These are phyloP conservation scores for Candida tetrigidarum DNA, from an alignment of 1,139 yeast species.

Conservation along the genomic window DNA sequence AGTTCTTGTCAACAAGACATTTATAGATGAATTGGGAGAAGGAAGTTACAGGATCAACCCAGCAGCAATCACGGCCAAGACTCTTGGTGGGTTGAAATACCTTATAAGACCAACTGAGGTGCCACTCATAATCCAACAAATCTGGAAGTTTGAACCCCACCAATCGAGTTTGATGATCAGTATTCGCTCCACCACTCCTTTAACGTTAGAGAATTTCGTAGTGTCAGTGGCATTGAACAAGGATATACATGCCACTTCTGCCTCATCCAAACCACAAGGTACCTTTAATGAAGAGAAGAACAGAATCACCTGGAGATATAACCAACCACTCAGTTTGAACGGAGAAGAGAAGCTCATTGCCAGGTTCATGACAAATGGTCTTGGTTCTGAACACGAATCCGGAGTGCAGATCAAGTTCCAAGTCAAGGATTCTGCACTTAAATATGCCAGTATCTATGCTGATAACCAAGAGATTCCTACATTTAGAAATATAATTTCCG, in stretches of 20 bases:
- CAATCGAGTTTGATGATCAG: constrained; percentile 87
- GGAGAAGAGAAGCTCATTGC: constrained; percentile 68
- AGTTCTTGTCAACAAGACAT: constrained; percentile 46
- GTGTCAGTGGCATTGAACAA: constrained; percentile 64
- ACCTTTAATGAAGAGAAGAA: constrained; percentile 83
- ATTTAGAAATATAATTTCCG: constrained; percentile 38
- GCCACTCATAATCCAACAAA: constrained; percentile 78
- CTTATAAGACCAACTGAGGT: constrained; percentile 51
- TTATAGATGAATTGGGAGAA: constrained; percentile 38
- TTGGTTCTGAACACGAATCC: constrained; percentile 65
- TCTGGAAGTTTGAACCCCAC: constrained; percentile 85
- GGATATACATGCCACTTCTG: constrained; percentile 58
- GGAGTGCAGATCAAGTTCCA: constrained; percentile 74
- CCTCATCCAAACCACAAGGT: constrained; percentile 90
- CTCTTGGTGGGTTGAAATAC: constrained; percentile 78
- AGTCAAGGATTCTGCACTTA: constrained; percentile 31
- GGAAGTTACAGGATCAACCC: constrained; percentile 36
- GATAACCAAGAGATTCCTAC: constrained; percentile 30
- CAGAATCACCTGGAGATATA: constrained; percentile 84
- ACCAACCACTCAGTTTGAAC: constrained; percentile 48
- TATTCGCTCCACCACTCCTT: constrained; percentile 51
- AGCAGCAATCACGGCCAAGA: constrained; percentile 50
- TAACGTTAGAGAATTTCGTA: constrained; percentile 61
- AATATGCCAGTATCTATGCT: constrained; percentile 26
- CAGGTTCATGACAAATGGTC: constrained; percentile 66